A percentile compares a stretch with the other conserved stretches of the same genome.
phyloP scores from a whole-genome alignment of 257 asterid genomes.

The Solanum clarkiae region DNA sequence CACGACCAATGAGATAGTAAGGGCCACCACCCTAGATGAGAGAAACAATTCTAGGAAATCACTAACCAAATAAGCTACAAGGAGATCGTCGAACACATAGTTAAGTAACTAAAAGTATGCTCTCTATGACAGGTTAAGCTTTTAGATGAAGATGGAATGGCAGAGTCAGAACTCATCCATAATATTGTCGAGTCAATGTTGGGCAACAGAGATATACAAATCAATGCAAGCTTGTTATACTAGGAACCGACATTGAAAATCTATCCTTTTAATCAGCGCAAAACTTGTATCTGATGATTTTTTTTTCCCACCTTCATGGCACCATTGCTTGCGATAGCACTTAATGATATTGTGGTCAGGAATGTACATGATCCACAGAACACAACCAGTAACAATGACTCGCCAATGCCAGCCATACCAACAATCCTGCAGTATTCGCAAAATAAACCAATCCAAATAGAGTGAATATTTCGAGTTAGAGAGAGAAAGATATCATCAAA shows the following conservation, averaged over 20 bases:
- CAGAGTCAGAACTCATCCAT: background rate
- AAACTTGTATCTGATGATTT: background rate
- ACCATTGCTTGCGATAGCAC: conserved; percentile 98
- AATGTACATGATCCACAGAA: conserved; percentile 93
- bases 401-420: conserved; percentile 98
- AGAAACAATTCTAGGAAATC: background rate
- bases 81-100: background rate
- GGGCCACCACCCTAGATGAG: conserved; percentile 94
- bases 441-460: background rate
- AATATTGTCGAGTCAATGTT: background rate
- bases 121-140: background rate
- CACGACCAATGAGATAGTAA: conserved; percentile 97
- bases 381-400: conserved; percentile 82
- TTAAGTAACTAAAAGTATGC: background rate
- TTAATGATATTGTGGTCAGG: conserved; percentile 86
- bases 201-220: background rate
- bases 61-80: background rate
- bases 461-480: background rate
- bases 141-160: background rate
- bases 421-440: conserved; percentile 67
- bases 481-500: background rate
- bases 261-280: background rate
- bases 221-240: background rate
- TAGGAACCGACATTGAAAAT: background rate
- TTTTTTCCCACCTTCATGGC: conserved; percentile 77